Conservation (phyloP, 345 rosid genomes). For the Lumnitzera littorea region DNA sequence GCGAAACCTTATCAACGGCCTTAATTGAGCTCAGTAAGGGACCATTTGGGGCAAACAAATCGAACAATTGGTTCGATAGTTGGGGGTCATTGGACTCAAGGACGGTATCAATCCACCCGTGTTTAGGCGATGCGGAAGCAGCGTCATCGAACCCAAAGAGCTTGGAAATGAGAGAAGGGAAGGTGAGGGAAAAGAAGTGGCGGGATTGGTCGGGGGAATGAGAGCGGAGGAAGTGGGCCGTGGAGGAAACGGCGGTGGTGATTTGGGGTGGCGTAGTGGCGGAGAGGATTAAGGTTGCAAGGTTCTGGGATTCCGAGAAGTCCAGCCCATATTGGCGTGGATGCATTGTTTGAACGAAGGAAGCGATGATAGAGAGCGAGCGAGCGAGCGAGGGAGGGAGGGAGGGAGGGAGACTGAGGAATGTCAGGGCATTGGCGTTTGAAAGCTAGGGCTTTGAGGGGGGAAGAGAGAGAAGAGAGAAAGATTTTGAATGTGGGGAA, state of each 20-base stretch:
- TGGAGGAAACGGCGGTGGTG: conserved; percentile 51
- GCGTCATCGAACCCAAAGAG: conserved; percentile 73
- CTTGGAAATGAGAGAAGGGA: conserved; percentile 72
- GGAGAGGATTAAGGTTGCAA: conserved; percentile 51
- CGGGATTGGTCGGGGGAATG: conserved; percentile 79
- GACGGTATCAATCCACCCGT: conserved; percentile 62
- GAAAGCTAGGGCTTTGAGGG: too few relatives aligned
- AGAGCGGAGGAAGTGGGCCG: conserved; percentile 55
- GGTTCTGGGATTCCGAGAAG: conserved; percentile 61
- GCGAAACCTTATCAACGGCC: conserved; percentile 63
- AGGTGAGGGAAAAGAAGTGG: conserved; percentile 83
- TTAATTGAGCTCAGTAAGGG: conserved; percentile 48
- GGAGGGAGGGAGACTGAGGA: neutral
- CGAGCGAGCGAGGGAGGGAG: conserved; percentile 12
- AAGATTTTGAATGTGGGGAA: conserved; percentile 30
- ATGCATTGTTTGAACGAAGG: conserved; percentile 40
- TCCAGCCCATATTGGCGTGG: conserved; percentile 68
- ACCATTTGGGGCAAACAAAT: conserved; percentile 55
- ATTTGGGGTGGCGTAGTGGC: conserved; percentile 55
- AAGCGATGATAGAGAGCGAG: conserved; percentile 8
- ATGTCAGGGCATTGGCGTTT: conserved; percentile 11
- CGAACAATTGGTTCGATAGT: conserved; percentile 43
- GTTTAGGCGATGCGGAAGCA: conserved; percentile 19
- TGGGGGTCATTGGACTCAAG: conserved; percentile 31
- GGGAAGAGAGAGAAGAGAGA: conserved; percentile 7